Percentiles rank a stretch among this genome's conserved stretches.
These are phyloP conservation scores for Pharus latifolius DNA, from an alignment of 176 grass and related monocot genomes.

Conservation along the genomic window DNA sequence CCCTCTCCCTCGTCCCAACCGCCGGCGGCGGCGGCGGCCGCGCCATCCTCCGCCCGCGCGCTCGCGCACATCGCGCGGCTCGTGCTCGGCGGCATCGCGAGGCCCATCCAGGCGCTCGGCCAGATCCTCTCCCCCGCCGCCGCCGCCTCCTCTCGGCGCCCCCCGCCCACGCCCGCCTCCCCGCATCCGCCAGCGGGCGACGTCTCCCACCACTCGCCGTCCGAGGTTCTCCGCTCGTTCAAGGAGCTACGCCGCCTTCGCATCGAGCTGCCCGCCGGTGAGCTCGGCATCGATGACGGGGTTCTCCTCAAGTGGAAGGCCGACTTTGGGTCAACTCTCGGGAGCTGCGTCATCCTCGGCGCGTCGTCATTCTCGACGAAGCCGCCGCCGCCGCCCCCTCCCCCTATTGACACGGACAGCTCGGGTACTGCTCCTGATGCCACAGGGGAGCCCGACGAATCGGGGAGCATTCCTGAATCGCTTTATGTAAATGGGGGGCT, in stretches of 20 bases:
- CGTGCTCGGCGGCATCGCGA: constrained; percentile 54
- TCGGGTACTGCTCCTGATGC: not conserved
- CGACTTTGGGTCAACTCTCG: constrained; percentile 70
- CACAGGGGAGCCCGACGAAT: constrained; percentile 26
- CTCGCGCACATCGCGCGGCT: constrained; percentile 52
- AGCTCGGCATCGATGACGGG: constrained; percentile 74
- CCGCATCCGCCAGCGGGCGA: constrained; percentile 6
- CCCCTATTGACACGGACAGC: not conserved
- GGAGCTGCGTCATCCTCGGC: constrained; percentile 69
- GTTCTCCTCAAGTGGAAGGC: constrained; percentile 90
- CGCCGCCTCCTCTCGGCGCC: constrained; percentile 12
- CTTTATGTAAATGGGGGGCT: constrained; percentile 53
- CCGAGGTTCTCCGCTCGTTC: constrained; percentile 83
- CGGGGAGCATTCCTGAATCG: constrained; percentile 44
- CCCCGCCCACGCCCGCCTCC: not conserved
- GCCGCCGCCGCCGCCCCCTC: not conserved
- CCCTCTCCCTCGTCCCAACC: not conserved
- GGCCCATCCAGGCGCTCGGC: constrained; percentile 66
- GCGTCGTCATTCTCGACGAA: constrained; percentile 51
- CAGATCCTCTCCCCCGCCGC: constrained; percentile 67
- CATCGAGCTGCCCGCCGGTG: constrained; percentile 78
- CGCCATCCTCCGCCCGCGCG: not conserved
- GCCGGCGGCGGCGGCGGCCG: not conserved
- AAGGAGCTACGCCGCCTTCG: constrained; percentile 63
- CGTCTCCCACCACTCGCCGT: constrained; percentile 83